phyloP scores from a whole-genome alignment of 2,329 filamentous ascomycete genomes.

The Epichloe baconii region DNA sequence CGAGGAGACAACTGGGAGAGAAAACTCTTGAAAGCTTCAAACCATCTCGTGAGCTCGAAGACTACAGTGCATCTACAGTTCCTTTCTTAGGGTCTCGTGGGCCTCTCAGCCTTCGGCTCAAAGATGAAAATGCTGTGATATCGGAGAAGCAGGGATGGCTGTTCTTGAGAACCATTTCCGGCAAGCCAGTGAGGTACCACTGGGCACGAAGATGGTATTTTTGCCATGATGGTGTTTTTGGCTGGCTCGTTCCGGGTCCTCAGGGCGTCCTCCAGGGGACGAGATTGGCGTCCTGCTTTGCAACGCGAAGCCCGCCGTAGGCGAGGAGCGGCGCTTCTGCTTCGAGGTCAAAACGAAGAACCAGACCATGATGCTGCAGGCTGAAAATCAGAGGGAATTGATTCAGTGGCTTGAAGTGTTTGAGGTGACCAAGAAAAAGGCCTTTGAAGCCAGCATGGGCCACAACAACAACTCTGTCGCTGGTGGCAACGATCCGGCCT shows the following conservation, averaged over 20 bases:
- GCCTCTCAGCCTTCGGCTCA: slow-evolving; percentile 48
- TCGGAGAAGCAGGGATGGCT: slow-evolving; percentile 92
- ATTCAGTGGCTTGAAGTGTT: slow-evolving; percentile 91
- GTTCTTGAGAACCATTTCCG: slow-evolving; percentile 66
- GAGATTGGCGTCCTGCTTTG: slow-evolving; percentile 92
- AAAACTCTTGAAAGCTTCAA: slow-evolving; percentile 55
- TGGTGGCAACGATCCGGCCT: slow-evolving; percentile 57
- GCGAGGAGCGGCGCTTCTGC: slow-evolving; percentile 90
- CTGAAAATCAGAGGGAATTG: slow-evolving; percentile 84
- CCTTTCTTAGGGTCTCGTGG: slow-evolving; percentile 66
- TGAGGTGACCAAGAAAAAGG: slow-evolving; percentile 84
- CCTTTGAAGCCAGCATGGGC: slow-evolving; percentile 60
- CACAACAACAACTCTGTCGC: slow-evolving; percentile 35
- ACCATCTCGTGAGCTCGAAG: slow-evolving; percentile 83
- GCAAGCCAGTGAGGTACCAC: slow-evolving; percentile 77
- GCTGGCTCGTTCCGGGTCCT: slow-evolving; percentile 74
- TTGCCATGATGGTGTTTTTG: slow-evolving; percentile 89
- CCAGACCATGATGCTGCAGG: slow-evolving; percentile 76
- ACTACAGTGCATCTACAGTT: slow-evolving; percentile 82
- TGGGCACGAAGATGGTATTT: slow-evolving; percentile 96
- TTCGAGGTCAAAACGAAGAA: slow-evolving; percentile 99
- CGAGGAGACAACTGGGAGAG: slow-evolving; percentile 73
- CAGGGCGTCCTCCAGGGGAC: slow-evolving; percentile 87
- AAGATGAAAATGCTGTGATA: slow-evolving; percentile 34
- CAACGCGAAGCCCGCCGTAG: slow-evolving; percentile 78